Conservation (phyloP, 331 rosid genomes). For the Arachis monticola region DNA sequence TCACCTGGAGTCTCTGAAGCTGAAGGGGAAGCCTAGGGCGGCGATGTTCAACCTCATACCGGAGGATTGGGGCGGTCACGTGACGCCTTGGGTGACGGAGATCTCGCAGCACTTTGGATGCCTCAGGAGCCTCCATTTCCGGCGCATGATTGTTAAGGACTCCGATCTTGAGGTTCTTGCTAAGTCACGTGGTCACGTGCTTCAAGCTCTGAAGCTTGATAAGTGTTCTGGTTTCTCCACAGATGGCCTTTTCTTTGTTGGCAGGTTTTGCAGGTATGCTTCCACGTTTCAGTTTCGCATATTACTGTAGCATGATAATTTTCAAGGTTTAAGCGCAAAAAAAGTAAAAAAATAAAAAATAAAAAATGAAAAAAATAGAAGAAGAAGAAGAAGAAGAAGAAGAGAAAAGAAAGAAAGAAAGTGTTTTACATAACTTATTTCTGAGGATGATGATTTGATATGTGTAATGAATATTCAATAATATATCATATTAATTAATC, state of each 20-base stretch:
- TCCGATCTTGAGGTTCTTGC: constrained; percentile 80
- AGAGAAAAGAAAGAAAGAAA: neutral
- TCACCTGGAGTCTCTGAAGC: constrained; percentile 74
- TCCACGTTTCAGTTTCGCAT: neutral
- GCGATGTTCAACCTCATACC: constrained; percentile 96
- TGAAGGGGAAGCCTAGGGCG: constrained; percentile 94
- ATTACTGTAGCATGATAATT: too few species aligned
- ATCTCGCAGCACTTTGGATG: constrained; percentile 66
- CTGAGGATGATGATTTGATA: too few species aligned
- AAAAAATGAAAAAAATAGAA: too few species aligned
- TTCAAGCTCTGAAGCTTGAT: constrained; percentile 73
- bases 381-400: neutral
- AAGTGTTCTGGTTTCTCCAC: constrained; percentile 95
- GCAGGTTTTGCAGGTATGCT: constrained; percentile 76
- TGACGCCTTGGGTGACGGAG: constrained; percentile 84
- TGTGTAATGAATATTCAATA: too few species aligned
- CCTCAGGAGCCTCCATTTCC: constrained; percentile 77
- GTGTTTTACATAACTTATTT: neutral
- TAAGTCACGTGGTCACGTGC: constrained; percentile 71
- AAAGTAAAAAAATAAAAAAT: too few species aligned
- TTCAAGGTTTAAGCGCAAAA: neutral
- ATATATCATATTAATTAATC: too few species aligned
- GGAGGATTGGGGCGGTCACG: constrained; percentile 96
- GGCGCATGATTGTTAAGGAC: constrained; percentile 91
- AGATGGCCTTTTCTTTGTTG: constrained; percentile 64